Conservation (phyloP, 192 early-diverging fungal genomes). For the Geranomyces michiganensis region DNA sequence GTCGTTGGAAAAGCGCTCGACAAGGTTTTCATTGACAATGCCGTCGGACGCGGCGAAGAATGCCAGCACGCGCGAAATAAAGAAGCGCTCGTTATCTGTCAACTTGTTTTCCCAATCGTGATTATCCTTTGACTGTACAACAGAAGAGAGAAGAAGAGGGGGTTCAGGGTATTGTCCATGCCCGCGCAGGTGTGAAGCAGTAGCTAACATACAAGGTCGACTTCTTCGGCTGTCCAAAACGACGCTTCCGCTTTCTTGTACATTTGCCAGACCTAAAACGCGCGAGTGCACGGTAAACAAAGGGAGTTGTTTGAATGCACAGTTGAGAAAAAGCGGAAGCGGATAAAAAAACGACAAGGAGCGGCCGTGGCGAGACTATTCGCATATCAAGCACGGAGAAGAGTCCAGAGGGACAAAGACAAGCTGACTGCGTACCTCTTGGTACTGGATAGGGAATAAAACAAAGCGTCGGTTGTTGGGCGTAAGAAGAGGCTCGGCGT, state of each 20-base stretch:
- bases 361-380: neutral
- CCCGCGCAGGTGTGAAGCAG: neutral
- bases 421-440: constrained; percentile 37
- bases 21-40: constrained; percentile 86
- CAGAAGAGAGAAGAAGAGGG: neutral
- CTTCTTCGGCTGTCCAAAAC: constrained; percentile 97
- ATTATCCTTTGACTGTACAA: neutral
- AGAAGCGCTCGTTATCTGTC: constrained; percentile 78
- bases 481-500: constrained; percentile 47
- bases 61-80: constrained; percentile 82
- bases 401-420: neutral
- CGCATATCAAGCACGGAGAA: neutral
- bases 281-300: neutral
- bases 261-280: constrained; percentile 81
- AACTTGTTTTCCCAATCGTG: constrained; percentile 70
- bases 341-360: neutral
- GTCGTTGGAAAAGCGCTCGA: constrained; percentile 83
- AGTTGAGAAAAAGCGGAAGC: neutral
- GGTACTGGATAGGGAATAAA: constrained; percentile 58
- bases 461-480: constrained; percentile 47
- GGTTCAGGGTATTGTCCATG: neutral
- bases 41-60: constrained; percentile 91
- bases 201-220: constrained; percentile 82
- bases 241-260: constrained; percentile 97
- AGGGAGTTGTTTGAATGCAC: neutral